Percentiles rank a stretch among this genome's conserved stretches.
Conservation (phyloP, 768 basidiomycete genomes). For the Albatrellus ellisii region DNA sequence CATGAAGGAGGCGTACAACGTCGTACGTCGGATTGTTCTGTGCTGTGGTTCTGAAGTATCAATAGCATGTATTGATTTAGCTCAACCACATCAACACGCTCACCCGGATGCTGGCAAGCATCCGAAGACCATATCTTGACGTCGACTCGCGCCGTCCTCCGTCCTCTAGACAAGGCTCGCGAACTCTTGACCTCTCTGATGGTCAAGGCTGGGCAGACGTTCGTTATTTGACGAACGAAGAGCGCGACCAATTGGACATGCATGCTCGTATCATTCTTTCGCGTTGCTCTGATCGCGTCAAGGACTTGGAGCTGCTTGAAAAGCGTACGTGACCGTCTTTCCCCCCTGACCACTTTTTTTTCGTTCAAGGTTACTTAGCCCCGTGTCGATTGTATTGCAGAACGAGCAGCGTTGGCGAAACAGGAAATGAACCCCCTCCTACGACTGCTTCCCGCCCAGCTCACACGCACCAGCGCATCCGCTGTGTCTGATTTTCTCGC, state of each 20-base stretch:
- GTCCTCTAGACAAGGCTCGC: slow-evolving; percentile 34
- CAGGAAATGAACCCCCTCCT: slow-evolving; percentile 52
- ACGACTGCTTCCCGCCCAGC: slow-evolving; percentile 57
- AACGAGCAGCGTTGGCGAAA: slow-evolving; percentile 52
- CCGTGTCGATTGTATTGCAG: slow-evolving; percentile 29
- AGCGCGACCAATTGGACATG: slow-evolving; percentile 92
- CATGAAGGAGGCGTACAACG: slow-evolving; percentile 59
- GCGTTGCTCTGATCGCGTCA: slow-evolving; percentile 77
- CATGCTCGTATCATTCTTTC: slow-evolving; percentile 79
- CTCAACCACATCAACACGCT: slow-evolving; percentile 62
- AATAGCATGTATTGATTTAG: slow-evolving; percentile 23
- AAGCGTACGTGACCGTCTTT: slow-evolving; percentile 47
- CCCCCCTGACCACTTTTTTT: too few species aligned
- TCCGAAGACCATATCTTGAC: slow-evolving; percentile 83
- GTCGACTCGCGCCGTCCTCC: slow-evolving; percentile 48
- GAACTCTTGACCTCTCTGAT: slow-evolving; percentile 38
- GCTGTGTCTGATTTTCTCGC: slow-evolving; percentile 61
- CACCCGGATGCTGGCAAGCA: slow-evolving; percentile 54
- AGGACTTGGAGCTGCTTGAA: slow-evolving; percentile 80
- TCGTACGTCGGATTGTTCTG: slow-evolving; percentile 31
- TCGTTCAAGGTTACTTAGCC: too few species aligned
- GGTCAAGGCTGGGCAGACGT: slow-evolving; percentile 48
- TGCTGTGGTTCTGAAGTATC: neutral
- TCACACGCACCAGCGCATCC: slow-evolving; percentile 39
- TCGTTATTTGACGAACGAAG: slow-evolving; percentile 71